phyloP scores from a whole-genome alignment of 176 grass and related monocot species.

The Lolium perenne region DNA sequence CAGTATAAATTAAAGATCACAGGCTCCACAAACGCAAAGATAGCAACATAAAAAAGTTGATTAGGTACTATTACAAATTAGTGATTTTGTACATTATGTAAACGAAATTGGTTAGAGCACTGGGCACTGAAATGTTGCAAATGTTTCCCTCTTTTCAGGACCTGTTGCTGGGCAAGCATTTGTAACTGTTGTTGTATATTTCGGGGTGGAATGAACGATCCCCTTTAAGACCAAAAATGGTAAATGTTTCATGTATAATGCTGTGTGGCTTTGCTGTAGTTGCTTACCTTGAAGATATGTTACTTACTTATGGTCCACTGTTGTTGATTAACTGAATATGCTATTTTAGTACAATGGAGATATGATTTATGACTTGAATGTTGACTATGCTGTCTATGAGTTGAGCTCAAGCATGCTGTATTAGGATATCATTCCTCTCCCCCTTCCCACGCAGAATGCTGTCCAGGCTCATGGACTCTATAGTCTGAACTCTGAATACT shows the following conservation, averaged over 20 bases:
- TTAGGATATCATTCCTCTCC: background rate
- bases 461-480: background rate
- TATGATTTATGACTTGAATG: slow-evolving; percentile 18
- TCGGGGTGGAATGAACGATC: background rate
- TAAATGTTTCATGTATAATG: slow-evolving; percentile 38
- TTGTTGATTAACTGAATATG: slow-evolving; percentile 33
- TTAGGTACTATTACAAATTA: background rate
- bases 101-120: background rate
- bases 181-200: slow-evolving; percentile 42
- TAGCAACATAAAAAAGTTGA: background rate
- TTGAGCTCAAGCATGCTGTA: slow-evolving; percentile 3
- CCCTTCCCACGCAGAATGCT: background rate
- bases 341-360: slow-evolving; percentile 7
- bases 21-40: background rate
- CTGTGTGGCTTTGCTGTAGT: slow-evolving; percentile 18
- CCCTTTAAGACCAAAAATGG: slow-evolving; percentile 10
- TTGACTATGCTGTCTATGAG: background rate
- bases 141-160: slow-evolving; percentile 32
- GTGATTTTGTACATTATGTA: background rate
- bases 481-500: slow-evolving; percentile 10
- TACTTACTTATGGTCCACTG: slow-evolving; percentile 29
- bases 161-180: slow-evolving; percentile 5
- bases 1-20: background rate
- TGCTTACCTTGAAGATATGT: slow-evolving; percentile 7
- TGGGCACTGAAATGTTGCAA: background rate